Conservation (phyloP, 2,329 filamentous ascomycete genomes). For the Leptosphaerulina australis region DNA sequence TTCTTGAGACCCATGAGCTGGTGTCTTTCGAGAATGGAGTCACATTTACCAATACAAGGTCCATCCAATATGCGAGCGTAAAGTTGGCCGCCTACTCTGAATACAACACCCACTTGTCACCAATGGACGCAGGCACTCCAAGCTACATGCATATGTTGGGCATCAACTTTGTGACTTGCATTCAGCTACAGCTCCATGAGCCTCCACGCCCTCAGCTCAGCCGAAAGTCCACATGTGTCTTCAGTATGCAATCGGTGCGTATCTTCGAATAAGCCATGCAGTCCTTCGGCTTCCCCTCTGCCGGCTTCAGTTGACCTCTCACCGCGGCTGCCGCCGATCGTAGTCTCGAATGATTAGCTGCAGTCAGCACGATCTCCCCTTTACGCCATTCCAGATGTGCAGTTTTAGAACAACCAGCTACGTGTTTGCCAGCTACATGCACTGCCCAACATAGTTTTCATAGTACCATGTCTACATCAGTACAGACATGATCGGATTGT, state of each 20-base stretch:
- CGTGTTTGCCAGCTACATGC: not conserved
- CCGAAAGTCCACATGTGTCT: not conserved
- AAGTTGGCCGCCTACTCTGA: too few relatives aligned
- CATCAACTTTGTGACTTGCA: not conserved
- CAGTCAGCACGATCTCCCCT: slow-evolving; percentile 11
- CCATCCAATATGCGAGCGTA: too few relatives aligned
- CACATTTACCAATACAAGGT: too few relatives aligned
- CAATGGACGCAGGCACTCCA: not conserved
- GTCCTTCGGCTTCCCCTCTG: not conserved
- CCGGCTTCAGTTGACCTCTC: not conserved
- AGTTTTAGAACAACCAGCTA: not conserved
- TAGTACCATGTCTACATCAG: not conserved
- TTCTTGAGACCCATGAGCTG: too few relatives aligned
- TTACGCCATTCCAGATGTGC: not conserved
- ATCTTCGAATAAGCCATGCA: not conserved
- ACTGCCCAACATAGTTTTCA: not conserved
- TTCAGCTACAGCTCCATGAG: not conserved
- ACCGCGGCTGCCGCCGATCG: slow-evolving; percentile 8
- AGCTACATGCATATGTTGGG: not conserved
- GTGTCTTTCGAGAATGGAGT: too few relatives aligned
- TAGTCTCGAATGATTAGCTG: slow-evolving; percentile 1
- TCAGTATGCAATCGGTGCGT: not conserved
- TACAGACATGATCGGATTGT: not conserved
- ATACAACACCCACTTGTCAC: too few relatives aligned
- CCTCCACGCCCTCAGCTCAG: not conserved